Percentiles rank a stretch among this genome's conserved stretches.
These are phyloP conservation scores for Coemansia umbellata DNA, from an alignment of 192 early-diverging fungal genomes.

Conservation along the genomic window DNA sequence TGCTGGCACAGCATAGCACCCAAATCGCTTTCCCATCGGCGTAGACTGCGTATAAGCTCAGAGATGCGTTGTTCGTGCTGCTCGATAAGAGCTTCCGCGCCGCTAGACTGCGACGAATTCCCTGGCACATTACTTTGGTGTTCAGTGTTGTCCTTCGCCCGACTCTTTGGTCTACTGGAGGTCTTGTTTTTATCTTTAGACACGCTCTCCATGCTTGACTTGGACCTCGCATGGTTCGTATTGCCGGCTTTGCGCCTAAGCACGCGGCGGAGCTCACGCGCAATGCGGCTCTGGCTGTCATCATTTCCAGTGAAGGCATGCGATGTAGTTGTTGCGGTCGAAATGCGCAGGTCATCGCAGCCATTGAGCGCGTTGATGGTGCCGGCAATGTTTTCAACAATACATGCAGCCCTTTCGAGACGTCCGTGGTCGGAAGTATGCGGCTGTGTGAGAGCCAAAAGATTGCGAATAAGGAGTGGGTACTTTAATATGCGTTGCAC, in stretches of 20 bases:
- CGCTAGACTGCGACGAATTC: slow-evolving; percentile 14
- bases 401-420: slow-evolving; percentile 35
- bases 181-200: slow-evolving; percentile 14
- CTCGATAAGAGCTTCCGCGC: slow-evolving; percentile 37
- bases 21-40: slow-evolving; percentile 35
- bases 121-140: neutral
- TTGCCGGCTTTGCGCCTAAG: slow-evolving; percentile 39
- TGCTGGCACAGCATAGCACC: slow-evolving; percentile 39
- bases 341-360: slow-evolving; percentile 32
- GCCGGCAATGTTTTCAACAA: slow-evolving; percentile 45
- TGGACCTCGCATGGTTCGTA: slow-evolving; percentile 14
- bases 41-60: slow-evolving; percentile 27
- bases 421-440: slow-evolving; percentile 33
- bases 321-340: slow-evolving; percentile 17
- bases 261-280: slow-evolving; percentile 43
- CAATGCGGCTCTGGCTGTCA: slow-evolving; percentile 37
- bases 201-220: slow-evolving; percentile 18
- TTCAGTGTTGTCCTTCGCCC: slow-evolving; percentile 14
- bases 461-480: slow-evolving; percentile 72
- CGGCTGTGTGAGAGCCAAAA: slow-evolving; percentile 32
- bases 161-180: slow-evolving; percentile 14
- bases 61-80: slow-evolving; percentile 42
- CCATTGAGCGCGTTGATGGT: slow-evolving; percentile 37
- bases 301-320: slow-evolving; percentile 10
- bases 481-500: slow-evolving; percentile 98